Base-by-base conservation (phyloP, 2,329 filamentous ascomycete species). In the Beauveria pseudobassiana region DNA sequence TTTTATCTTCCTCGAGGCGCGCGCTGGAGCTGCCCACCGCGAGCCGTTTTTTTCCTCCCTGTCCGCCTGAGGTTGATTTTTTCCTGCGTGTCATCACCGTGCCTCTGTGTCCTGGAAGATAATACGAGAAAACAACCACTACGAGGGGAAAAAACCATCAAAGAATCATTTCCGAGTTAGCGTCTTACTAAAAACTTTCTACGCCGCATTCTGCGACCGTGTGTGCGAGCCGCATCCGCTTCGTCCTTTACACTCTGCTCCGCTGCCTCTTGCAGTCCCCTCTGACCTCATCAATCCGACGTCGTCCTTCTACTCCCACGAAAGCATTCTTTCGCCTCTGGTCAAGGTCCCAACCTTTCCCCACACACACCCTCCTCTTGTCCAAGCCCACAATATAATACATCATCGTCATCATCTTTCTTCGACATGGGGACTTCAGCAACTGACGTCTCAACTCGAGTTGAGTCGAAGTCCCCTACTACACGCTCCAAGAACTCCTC, bases 391-490 rank as follows among this genome's bases (percentile, higher is more conserved):
- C 66, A 70, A 70, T 73, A 73, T 73, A 75, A 74, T 77, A 77
- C 72, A 77, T 75, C 73, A 76, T 80, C 74, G 74, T 76, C 77
- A 77, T 76, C 54, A 38, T 30, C 22, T 24, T 24, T 26, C 6
- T 16, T 48, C 74, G 16, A 20, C 20, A 80, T 80, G 78, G 78
- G 74, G 70, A 76, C 75, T 73, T 75, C 78, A 67, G 70, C 76
- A 67, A 70, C 71, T 66, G 71, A 72, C 71, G 68, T 73, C 66
- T 73, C 74, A 65, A 70, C 70, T 64, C 68, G 73, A 70, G 76
- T 73, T 73, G 73, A 76, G 69, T 77, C 78, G 65, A 79, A 79
- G 73, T 81, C 79, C 67, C 79, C 80, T 66, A 78, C 80, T 66
- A 78, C 78, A 69, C 75, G 75, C 63, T 70, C 75, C 65, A 76